These are phyloP conservation scores for Monilinia polystroma DNA, from an alignment of 2,329 filamentous ascomycete genomes.

Conservation along the genomic window DNA sequence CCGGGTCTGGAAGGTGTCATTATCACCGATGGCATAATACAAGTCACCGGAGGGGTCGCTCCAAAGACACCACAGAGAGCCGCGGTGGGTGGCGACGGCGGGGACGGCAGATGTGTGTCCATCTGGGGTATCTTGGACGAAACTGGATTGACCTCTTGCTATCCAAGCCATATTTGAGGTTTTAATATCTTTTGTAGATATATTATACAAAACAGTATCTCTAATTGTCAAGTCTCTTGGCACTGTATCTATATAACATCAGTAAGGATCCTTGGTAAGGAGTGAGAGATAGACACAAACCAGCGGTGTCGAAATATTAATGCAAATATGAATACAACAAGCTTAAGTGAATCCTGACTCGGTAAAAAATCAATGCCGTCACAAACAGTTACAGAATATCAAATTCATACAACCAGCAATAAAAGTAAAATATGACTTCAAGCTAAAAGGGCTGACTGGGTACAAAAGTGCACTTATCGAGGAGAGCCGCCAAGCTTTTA, in stretches of 20 bases:
- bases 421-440: not conserved
- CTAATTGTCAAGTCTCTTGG: not conserved
- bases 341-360: not conserved
- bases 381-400: not conserved
- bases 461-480: not conserved
- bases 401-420: not conserved
- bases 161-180: constrained; percentile 36
- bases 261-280: not conserved
- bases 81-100: constrained; percentile 41
- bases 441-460: not conserved
- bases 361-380: not conserved
- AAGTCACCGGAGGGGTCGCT: constrained; percentile 36
- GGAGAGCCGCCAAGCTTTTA: constrained; percentile 14
- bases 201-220: not conserved
- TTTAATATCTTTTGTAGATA: not conserved
- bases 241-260: not conserved
- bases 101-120: constrained; percentile 41
- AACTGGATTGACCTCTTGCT: constrained; percentile 39
- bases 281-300: not conserved
- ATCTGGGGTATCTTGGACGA: constrained; percentile 34
- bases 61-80: constrained; percentile 43
- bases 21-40: constrained; percentile 41
- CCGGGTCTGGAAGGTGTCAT: constrained; percentile 37
- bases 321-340: not conserved
- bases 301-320: constrained; percentile 2